Percentiles rank a stretch among this genome's conserved stretches.
These are phyloP conservation scores for Clonostachys sp. DNA, from an alignment of 2,329 filamentous ascomycete species.

Conservation along the genomic window DNA sequence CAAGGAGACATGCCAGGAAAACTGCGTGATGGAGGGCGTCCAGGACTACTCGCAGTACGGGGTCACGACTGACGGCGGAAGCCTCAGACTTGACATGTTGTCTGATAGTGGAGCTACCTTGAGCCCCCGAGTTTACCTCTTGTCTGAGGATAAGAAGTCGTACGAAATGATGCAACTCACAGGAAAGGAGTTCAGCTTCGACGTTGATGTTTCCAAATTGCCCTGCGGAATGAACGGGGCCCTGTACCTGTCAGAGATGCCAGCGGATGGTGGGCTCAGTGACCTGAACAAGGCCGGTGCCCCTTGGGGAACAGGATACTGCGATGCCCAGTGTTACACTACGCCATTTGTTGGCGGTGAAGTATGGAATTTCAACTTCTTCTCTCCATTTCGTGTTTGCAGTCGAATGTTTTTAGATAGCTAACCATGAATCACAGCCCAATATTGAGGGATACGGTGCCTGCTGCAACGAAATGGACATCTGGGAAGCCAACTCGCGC, in stretches of 20 bases:
- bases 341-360: constrained; percentile 43
- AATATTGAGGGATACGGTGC: constrained; percentile 36
- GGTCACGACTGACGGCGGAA: constrained; percentile 20
- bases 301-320: constrained; percentile 59
- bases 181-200: constrained; percentile 60
- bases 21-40: constrained; percentile 48
- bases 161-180: constrained; percentile 59
- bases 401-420: neutral
- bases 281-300: constrained; percentile 52
- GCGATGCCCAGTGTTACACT: constrained; percentile 54
- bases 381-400: neutral
- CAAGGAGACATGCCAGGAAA: constrained; percentile 42
- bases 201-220: constrained; percentile 60
- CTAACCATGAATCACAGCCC: constrained; percentile 14
- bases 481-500: constrained; percentile 47
- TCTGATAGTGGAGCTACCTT: constrained; percentile 9
- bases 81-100: constrained; percentile 21
- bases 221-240: constrained; percentile 66
- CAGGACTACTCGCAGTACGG: constrained; percentile 34
- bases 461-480: constrained; percentile 52
- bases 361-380: constrained; percentile 18
- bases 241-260: constrained; percentile 53
- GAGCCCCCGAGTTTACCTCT: constrained; percentile 51
- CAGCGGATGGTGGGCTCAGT: constrained; percentile 54
- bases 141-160: constrained; percentile 44